phyloP scores from a whole-genome alignment of 2,329 filamentous ascomycete species.

The Seiridium cupressi region DNA sequence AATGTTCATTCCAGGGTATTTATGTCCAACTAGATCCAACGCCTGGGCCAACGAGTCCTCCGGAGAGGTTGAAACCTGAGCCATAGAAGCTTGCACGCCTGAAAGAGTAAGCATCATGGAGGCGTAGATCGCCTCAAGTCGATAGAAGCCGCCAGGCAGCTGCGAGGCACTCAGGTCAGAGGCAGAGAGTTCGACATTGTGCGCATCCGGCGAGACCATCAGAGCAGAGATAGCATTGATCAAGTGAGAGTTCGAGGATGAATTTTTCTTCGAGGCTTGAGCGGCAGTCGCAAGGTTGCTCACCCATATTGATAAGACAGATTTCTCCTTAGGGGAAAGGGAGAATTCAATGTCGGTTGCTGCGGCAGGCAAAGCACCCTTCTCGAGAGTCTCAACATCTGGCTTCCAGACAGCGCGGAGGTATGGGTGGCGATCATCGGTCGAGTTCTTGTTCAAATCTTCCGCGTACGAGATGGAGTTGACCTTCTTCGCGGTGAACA shows the following conservation, averaged over 20 bases:
- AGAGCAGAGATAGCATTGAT: neutral
- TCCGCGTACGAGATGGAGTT: neutral
- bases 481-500: neutral
- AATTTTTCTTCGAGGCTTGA: neutral
- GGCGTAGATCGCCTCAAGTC: conserved; percentile 10
- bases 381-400: neutral
- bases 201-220: neutral
- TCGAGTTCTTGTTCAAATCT: neutral
- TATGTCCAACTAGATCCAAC: conserved; percentile 12
- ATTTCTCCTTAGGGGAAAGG: conserved; percentile 9
- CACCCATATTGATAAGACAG: conserved; percentile 8
- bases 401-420: neutral
- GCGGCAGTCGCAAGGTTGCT: conserved; percentile 5
- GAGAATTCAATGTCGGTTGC: conserved; percentile 8
- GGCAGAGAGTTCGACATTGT: neutral
- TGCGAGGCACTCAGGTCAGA: conserved; percentile 6
- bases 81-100: neutral
- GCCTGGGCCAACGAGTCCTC: conserved; percentile 5
- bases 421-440: neutral
- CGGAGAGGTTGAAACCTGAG: neutral
- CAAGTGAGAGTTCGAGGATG: neutral
- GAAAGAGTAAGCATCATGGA: conserved; percentile 6
- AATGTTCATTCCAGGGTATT: conserved; percentile 14
- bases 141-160: conserved; percentile 8
- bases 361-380: conserved; percentile 8